Evolutionary conservation across 805 yeast genomes (phyloP), one percentile per base, ranked within the genome.

Genomic region (Ogataea pini): DNA sequence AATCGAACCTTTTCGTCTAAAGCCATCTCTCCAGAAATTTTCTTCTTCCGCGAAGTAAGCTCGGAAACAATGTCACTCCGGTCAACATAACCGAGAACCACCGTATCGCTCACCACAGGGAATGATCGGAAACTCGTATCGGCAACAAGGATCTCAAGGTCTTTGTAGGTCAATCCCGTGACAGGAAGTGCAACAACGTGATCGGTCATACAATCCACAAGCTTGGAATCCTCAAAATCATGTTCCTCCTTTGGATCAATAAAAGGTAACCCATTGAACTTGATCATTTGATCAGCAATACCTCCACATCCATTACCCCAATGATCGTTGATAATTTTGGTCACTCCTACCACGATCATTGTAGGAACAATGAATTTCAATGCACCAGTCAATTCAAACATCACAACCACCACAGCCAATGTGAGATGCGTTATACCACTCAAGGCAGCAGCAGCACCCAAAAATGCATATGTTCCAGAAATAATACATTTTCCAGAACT

Each of bases 321-420:
- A 47, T 70, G 73, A 50, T 87, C 94, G 56, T 82, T 80, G n/a
- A 94, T 82, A 31, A 82, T 69, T 59, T 88, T 88, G 2, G 98
- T 91, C 8, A 85, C 79, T 1, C 96, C 92, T 1, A 94, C 96
- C 0, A 89, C 95, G 44, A 94, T 86, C 99, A 94, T 94, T 0
- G 96, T 88, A 2, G 99, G 99, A 10, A 95, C 77, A 50, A 94
- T 87, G 63, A 89, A 94, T 42, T 86, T 80, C 47, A 91, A 72
- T 1, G 99, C 99, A 27, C 99, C 99, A 0, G 99, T 94, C 47
- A 94, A 71, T 68, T 94, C 98, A 68, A 91, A 88, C 96, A 94
- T 90, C 36, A 95, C 86, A 13, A 94, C 88, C 1, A 91, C 98
- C 17, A 92, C 97, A 0, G 98, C 85, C 8, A 94, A 84, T 0